A percentile compares a stretch with the other conserved stretches of the same genome.
phyloP scores from a whole-genome alignment of 2,329 filamentous ascomycete genomes.

The Penicillium concentricum region DNA sequence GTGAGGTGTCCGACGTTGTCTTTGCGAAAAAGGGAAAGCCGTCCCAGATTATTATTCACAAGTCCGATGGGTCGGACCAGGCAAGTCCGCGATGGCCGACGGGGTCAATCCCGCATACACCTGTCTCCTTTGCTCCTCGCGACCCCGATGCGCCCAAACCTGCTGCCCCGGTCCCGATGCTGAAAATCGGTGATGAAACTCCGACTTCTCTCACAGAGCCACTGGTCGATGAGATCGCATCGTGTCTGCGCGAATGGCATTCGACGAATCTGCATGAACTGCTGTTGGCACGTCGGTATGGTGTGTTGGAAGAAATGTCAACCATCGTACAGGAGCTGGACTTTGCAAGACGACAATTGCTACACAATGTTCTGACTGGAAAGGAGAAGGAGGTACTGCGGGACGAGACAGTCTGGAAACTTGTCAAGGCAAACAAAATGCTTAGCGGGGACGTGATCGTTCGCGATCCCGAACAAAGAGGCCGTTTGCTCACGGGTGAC shows the following conservation, averaged over 20 bases:
- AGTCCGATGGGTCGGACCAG: conserved; percentile 34
- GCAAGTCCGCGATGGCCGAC: conserved; percentile 31
- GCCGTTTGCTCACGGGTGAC: conserved; percentile 82
- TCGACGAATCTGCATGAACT: conserved; percentile 94
- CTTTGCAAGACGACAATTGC: conserved; percentile 78
- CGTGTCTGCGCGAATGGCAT: conserved; percentile 96
- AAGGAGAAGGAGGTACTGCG: conserved; percentile 78
- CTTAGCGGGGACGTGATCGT: conserved; percentile 94
- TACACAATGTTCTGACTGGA: conserved; percentile 88
- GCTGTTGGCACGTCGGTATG: conserved; percentile 78
- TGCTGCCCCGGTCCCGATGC: conserved; percentile 89
- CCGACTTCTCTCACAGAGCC: conserved; percentile 86
- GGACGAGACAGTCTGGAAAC: conserved; percentile 91
- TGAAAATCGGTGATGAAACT: conserved; percentile 96
- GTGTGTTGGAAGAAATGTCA: conserved; percentile 75
- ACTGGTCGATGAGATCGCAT: conserved; percentile 94
- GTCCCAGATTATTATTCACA: conserved; percentile 41
- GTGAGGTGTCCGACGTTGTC: conserved; percentile 35
- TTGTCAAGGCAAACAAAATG: conserved; percentile 91
- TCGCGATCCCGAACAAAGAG: conserved; percentile 77
- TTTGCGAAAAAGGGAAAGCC: conserved; percentile 41
- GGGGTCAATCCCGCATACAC: conserved; percentile 36
- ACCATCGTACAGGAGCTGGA: conserved; percentile 80
- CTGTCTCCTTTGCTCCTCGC: conserved; percentile 44
- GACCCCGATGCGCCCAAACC: conserved; percentile 69